These are phyloP conservation scores for Lachancea meyersii DNA, from an alignment of 805 yeast species.

Conservation along the genomic window DNA sequence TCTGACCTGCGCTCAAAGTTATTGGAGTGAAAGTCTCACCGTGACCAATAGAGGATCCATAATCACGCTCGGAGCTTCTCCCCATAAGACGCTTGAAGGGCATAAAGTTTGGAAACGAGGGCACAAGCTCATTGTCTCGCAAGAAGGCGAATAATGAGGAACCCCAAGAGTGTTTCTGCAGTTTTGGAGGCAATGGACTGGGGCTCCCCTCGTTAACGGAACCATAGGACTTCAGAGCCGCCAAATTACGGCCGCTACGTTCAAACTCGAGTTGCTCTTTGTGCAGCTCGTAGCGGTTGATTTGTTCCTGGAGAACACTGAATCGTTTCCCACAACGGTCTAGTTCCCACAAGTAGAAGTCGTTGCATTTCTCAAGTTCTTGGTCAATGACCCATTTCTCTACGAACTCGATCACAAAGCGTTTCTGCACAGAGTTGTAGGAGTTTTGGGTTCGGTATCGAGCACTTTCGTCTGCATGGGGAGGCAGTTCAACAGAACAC, in stretches of 20 bases:
- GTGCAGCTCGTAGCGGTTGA: constrained; percentile 16
- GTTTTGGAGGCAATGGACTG: neutral
- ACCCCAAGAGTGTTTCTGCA: neutral
- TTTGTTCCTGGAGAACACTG: constrained; percentile 22
- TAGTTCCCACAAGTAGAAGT: constrained; percentile 30
- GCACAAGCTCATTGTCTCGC: constrained; percentile 20
- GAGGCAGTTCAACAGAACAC: neutral
- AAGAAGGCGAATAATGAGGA: neutral
- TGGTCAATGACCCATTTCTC: constrained; percentile 30
- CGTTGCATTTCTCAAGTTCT: constrained; percentile 30
- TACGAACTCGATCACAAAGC: constrained; percentile 25
- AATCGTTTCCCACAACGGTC: constrained; percentile 24
- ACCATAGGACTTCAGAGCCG: constrained; percentile 4
- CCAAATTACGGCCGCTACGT: neutral
- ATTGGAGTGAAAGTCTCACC: constrained; percentile 13
- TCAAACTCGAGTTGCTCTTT: neutral
- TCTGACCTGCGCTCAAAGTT: constrained; percentile 13
- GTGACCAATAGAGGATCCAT: constrained; percentile 1
- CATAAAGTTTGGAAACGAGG: constrained; percentile 26
- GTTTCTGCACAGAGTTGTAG: constrained; percentile 12
- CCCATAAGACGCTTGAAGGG: constrained; percentile 4
- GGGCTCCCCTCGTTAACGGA: neutral
- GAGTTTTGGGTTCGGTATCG: constrained; percentile 2
- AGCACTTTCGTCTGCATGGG: neutral
- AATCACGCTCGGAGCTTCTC: neutral